Conservation (phyloP, 2,329 filamentous ascomycete genomes). For the Fusarium praegraminearum region DNA sequence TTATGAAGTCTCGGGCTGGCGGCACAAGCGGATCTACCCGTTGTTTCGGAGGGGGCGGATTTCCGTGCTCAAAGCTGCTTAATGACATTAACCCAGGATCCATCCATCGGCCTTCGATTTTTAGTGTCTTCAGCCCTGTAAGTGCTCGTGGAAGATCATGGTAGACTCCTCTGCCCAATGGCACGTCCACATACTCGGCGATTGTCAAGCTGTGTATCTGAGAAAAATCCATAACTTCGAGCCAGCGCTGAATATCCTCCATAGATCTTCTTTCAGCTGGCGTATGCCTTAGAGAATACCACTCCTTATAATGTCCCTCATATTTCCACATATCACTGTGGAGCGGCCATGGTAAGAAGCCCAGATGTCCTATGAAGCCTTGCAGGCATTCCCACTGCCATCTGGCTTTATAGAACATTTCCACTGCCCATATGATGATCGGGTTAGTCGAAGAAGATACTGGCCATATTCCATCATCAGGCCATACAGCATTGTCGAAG, state of each 20-base stretch:
- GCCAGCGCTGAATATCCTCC: constrained; percentile 29
- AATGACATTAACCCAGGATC: too few relatives aligned
- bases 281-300: constrained; percentile 3
- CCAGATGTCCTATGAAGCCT: neutral
- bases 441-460: constrained; percentile 3
- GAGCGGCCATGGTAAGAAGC: neutral
- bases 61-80: too few relatives aligned
- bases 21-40: too few relatives aligned
- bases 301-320: neutral
- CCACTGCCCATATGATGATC: neutral
- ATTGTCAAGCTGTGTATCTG: constrained; percentile 21
- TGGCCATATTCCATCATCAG: constrained; percentile 18
- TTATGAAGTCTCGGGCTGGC: constrained; percentile 9
- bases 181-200: accelerated
- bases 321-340: too few relatives aligned
- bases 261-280: constrained; percentile 1
- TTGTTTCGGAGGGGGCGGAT: too few relatives aligned
- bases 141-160: neutral
- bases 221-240: constrained; percentile 35
- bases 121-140: neutral
- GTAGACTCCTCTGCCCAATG: neutral
- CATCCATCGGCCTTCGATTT: constrained; percentile 8
- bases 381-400: neutral
- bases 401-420: constrained; percentile 7
- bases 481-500: too few relatives aligned